These are phyloP conservation scores for Aspergillus sp. DNA, from an alignment of 2,329 filamentous ascomycete genomes.

Conservation along the genomic window DNA sequence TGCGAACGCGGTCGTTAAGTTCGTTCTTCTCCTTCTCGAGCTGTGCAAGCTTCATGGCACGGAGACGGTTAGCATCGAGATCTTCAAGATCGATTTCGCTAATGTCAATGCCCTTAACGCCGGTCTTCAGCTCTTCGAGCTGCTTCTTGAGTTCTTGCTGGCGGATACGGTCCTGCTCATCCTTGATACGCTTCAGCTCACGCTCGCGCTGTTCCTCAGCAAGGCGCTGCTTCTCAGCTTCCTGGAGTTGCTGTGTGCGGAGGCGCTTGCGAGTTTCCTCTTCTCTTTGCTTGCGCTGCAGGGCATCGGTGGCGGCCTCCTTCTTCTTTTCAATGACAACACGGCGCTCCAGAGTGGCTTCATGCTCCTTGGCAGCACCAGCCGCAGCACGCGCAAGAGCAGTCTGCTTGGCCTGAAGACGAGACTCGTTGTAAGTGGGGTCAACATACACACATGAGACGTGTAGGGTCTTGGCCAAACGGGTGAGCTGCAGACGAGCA, in stretches of 20 bases:
- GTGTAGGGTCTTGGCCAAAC: conserved; percentile 86
- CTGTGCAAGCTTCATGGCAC: conserved; percentile 91
- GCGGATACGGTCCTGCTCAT: conserved; percentile 84
- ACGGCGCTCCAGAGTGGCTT: conserved; percentile 79
- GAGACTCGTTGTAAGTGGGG: conserved; percentile 79
- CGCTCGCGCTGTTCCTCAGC: conserved; percentile 91
- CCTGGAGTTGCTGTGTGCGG: conserved; percentile 81
- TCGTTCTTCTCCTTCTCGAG: conserved; percentile 98
- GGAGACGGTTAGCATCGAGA: conserved; percentile 84
- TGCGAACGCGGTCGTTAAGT: conserved; percentile 83
- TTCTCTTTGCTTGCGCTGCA: conserved; percentile 87
- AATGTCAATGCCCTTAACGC: conserved; percentile 76
- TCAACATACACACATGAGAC: conserved; percentile 96
- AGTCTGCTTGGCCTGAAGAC: conserved; percentile 73
- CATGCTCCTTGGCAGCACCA: conserved; percentile 89
- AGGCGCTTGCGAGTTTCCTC: conserved; percentile 84
- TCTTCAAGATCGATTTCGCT: conserved; percentile 73
- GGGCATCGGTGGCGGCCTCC: conserved; percentile 85
- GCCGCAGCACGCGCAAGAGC: conserved; percentile 79
- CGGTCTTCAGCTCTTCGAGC: conserved; percentile 86
- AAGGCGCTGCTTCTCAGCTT: conserved; percentile 84
- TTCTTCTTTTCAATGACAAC: conserved; percentile 95
- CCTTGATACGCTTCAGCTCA: conserved; percentile 79
- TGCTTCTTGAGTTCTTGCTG: conserved; percentile 93
- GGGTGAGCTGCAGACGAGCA: conserved; percentile 88